Evolutionary conservation across 2,329 filamentous ascomycete genomes (phyloP), one percentile per base, ranked within the genome.

Genomic region (Ceratocystis albifundus): DNA sequence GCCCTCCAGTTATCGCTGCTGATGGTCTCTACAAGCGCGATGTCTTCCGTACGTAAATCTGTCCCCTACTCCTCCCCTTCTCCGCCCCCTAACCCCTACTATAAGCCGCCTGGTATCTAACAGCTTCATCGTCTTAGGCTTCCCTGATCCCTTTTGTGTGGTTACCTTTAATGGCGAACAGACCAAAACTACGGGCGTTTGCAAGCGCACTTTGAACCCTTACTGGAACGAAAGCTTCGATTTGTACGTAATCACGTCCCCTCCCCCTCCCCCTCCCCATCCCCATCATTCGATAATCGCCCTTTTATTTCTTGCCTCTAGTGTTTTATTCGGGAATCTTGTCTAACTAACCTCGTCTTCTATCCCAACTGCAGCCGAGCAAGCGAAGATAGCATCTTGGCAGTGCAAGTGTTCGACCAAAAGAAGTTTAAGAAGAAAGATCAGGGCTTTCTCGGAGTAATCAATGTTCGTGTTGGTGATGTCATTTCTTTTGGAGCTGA

Each of bases 381-480:
- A 68, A 94, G 88, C 69, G 94, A 99, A 75, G 93, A 96, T 73
- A 96, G 92, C 76, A 96, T 99, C 73, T 82, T 99, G 61, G 94
- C 94, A 6, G 92, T 99, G 61, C 94, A 99, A 75, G 96, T 99
- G 66, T 99, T 99, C 75, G 94, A 99, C 77, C 94, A 99, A 78
- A 96, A 96, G 81, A 99, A 99, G 79, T 99, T 99, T 80, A 99
- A 99, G 82, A 99, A 99, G 85, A 99, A 97, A 90, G 94, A 99
- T 72, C 94, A 99, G 76, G 94, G 94, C 7, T 99, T 99, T 74
- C 82, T 99, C 5, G 94, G 94, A 67, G 94, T 99, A 65, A 96
- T 99, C 74, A 99, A 99, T 75, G 88, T 99, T 72, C 88, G 92
- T 68, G 88, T 99, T 71, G 94, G 94, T 72, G 92, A 95, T 80